These are phyloP conservation scores for Microcos paniculata DNA, from an alignment of 345 rosid genomes.

Conservation along the genomic window DNA sequence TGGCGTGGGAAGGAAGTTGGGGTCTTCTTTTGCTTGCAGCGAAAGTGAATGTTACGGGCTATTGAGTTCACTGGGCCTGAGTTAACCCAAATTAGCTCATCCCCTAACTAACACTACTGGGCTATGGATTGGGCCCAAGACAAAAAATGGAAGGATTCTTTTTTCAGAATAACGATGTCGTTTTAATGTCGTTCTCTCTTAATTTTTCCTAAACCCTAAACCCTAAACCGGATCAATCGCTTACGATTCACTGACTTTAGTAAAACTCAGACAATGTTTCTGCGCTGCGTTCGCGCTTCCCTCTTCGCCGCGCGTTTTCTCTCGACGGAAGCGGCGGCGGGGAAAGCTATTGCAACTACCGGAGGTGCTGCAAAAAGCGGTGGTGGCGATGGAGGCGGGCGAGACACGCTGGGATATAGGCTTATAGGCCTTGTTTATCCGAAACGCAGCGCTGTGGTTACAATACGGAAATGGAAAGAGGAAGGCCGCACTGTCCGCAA, in stretches of 20 bases:
- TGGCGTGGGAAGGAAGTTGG: background rate
- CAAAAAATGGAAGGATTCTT: background rate
- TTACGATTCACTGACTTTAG: no score
- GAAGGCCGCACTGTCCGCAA: conserved; percentile 70
- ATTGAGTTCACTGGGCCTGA: background rate
- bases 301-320: conserved; percentile 41
- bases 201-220: background rate
- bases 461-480: conserved; percentile 68
- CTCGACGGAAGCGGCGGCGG: conserved; percentile 37
- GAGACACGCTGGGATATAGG: conserved; percentile 70
- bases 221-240: background rate
- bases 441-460: conserved; percentile 77
- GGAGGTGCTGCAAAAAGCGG: conserved; percentile 14
- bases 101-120: background rate
- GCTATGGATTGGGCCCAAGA: no score
- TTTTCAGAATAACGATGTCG: background rate
- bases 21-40: background rate
- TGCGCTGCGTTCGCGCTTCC: conserved; percentile 34
- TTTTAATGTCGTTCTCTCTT: background rate
- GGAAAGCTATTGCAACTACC: conserved; percentile 8
- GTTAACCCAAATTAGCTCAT: background rate
- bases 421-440: conserved; percentile 64
- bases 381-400: conserved; percentile 25
- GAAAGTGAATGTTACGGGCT: background rate
- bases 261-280: conserved; percentile 27